Percentiles rank a stretch among this genome's conserved stretches.
Evolutionary conservation across 345 rosid species (phyloP).

Genomic region (Rhodamnia argentea): DNA sequence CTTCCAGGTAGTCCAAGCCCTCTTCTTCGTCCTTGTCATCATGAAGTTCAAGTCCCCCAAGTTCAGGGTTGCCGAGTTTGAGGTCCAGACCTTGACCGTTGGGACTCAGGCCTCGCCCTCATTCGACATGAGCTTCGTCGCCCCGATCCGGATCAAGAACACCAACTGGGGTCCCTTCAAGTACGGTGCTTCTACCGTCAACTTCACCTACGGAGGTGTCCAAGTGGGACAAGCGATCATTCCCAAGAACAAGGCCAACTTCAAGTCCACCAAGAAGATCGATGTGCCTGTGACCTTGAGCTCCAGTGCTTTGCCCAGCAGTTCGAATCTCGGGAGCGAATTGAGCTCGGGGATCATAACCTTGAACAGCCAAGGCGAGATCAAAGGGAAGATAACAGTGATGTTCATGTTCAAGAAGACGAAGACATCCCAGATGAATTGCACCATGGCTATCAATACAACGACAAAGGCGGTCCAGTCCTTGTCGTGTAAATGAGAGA

Average conservation of each 20-base stretch:
- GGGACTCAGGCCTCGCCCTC: background rate
- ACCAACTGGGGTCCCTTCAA: constrained; percentile 9
- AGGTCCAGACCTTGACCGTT: background rate
- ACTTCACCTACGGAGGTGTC: background rate
- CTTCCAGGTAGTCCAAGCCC: constrained; percentile 7
- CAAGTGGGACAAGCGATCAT: background rate
- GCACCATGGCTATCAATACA: background rate
- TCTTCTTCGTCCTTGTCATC: constrained; percentile 6
- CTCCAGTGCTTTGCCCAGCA: background rate
- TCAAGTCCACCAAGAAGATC: constrained; percentile 4
- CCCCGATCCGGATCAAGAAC: constrained; percentile 8
- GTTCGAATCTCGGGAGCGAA: background rate
- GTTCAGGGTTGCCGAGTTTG: constrained; percentile 2
- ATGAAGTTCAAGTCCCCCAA: constrained; percentile 16
- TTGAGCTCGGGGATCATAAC: background rate
- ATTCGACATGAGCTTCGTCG: background rate
- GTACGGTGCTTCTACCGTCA: background rate
- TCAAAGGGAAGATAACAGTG: background rate
- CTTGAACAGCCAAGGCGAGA: background rate
- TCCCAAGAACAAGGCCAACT: constrained; percentile 1
- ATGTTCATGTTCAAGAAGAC: constrained; percentile 5
- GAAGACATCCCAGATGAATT: constrained; percentile 1
- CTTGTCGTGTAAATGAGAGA: background rate
- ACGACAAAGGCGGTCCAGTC: background rate
- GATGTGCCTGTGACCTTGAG: background rate